Conservation (phyloP, 2,329 filamentous ascomycete genomes). For the Penicillium sp. region DNA sequence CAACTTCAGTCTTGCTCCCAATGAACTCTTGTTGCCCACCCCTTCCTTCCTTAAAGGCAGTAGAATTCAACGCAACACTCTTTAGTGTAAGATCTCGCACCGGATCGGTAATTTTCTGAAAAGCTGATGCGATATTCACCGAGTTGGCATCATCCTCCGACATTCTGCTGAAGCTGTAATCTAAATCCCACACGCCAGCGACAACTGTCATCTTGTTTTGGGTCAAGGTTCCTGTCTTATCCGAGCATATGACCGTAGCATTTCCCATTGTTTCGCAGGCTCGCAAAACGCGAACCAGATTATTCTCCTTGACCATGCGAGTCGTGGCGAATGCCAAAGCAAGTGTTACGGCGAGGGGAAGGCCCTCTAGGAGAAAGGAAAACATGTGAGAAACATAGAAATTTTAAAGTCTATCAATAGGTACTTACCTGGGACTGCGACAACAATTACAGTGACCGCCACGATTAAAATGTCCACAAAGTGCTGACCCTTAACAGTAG, state of each 20-base stretch:
- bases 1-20: slow-evolving; percentile 77
- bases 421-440: slow-evolving; percentile 64
- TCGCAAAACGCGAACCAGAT: slow-evolving; percentile 73
- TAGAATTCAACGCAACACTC: slow-evolving; percentile 58
- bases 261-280: slow-evolving; percentile 83
- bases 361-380: slow-evolving; percentile 56
- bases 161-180: slow-evolving; percentile 56
- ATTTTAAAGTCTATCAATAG: too few relatives aligned
- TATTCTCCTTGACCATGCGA: slow-evolving; percentile 76
- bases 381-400: slow-evolving; percentile 37
- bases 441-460: slow-evolving; percentile 77
- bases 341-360: slow-evolving; percentile 76
- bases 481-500: slow-evolving; percentile 75
- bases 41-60: slow-evolving; percentile 74
- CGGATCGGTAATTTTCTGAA: slow-evolving; percentile 34
- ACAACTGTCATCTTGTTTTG: slow-evolving; percentile 78
- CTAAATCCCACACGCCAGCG: slow-evolving; percentile 66
- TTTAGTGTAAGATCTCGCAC: slow-evolving; percentile 42
- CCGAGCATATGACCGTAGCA: slow-evolving; percentile 77
- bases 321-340: slow-evolving; percentile 76
- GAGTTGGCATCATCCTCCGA: slow-evolving; percentile 18
- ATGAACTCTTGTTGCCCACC: slow-evolving; percentile 68
- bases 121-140: slow-evolving; percentile 27
- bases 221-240: slow-evolving; percentile 75
- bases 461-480: slow-evolving; percentile 78